Evolutionary conservation across 148 eudicot species (phyloP), one percentile per base, ranked within the genome.

Genomic region (Cornus florida): DNA sequence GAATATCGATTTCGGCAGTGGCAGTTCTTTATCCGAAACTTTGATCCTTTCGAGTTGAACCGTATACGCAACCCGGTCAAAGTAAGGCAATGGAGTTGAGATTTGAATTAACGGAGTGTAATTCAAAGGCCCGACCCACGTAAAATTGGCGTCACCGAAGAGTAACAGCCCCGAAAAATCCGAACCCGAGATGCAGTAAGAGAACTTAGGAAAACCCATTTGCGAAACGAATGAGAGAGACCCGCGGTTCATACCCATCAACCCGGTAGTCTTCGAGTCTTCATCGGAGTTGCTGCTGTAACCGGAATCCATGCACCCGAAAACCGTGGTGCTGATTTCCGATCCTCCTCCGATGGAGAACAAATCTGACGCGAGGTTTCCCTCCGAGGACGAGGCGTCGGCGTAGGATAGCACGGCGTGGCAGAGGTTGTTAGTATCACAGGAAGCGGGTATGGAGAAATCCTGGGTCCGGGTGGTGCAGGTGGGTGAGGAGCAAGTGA

Each of bases 31-130:
- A 0, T 41, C 69, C 59, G 90, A 84, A 4, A 93, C 93, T 85
- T 83, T 87, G 3, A 93, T 93, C 32, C 97, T 95, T 60, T 90
- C 89, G 0, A 93, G 82, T 73, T 83, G 91, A 6, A 93, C 90
- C 65, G 97, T 87, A 77, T 93, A 93, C 0, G 97, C 97, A 1
- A 87, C 86, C 39, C 86, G 80, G 46, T 93, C 89, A 41, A 78
- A 91, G 67, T 93, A 89, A 0, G 97, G 97, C 33, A 93, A 85
- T 12, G 90, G 97, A n/a, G 70, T 84, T 0, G 90, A 70, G 20
- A 90, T 77, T 68, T 88, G 76, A 23, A 93, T 91, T 75, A 93
- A 77, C 0, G 94, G 93, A 1, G 97, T 91, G 81, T 91, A 93
- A 59, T 87, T 87, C 14, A 90, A 73, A 7, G 84, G 79, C 4